Base-by-base conservation (phyloP, 2,329 filamentous ascomycete species). In the Phialocephala sp. region DNA sequence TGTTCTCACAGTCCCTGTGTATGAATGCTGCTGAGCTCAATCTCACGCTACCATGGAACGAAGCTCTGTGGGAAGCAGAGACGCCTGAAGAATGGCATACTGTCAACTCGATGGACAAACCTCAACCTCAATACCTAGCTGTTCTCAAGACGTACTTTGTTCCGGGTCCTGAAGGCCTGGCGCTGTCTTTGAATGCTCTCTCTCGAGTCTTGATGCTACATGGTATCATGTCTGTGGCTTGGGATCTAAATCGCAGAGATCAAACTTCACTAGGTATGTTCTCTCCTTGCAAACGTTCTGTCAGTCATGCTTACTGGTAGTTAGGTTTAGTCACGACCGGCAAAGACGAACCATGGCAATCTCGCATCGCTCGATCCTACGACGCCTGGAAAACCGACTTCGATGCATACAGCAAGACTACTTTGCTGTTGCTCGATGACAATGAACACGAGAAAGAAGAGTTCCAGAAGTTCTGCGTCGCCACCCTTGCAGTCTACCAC, bases 1-100 rank as follows among this genome's bases (percentile, higher is more conserved):
- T 89, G 0, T 89, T 89, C 73, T 88, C 85, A n/a, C 87, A 89
- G 71, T 87, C 85, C 4, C 80, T 89, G 0, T 89, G 87, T 75
- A 89, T 89, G 86, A 89, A 85, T 1, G 85, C 86, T 0, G 89
- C 89, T 59, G 87, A 89, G 70, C 79, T 90, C 0, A 81, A 85
- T 0, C 81, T 86, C 0, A 79, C 81, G 1, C 74, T 89, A 2
- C 87, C 87, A 0, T 88, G 85, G 70, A 79, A 82, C 47, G 80
- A 86, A 59, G 73, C 78, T 0, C 70, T 84, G 0, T 90, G 87
- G 87, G 86, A 89, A 72, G 85, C 87, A 1, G 74, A 79, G 1
- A 82, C 84, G 0, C 81, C 85, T 0, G 77, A 80, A 8, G 79
- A 82, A 41, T 87, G 86, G 85, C 43, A 66, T 35, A 39, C 24